Percentiles rank a stretch among this genome's conserved stretches.
These are phyloP conservation scores for Cordyceps tenuipes DNA, from an alignment of 2,329 filamentous ascomycete species.

Conservation along the genomic window DNA sequence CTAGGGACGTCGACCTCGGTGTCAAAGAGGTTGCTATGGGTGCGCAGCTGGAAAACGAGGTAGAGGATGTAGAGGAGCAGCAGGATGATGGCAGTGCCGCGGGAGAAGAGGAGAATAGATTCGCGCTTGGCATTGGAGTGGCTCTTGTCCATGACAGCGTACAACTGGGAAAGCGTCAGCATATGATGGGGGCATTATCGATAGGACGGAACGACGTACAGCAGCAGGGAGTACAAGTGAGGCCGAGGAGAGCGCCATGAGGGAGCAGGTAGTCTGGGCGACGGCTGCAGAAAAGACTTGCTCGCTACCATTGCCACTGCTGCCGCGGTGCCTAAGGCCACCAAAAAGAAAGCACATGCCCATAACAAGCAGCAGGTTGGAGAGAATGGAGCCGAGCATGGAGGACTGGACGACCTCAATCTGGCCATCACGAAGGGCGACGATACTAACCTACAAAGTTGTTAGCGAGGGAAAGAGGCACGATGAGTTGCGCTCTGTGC, in stretches of 20 bases:
- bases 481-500: background rate
- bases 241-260: conserved; percentile 69
- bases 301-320: conserved; percentile 51
- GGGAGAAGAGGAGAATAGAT: conserved; percentile 64
- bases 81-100: conserved; percentile 67
- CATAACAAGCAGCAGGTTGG: conserved; percentile 82
- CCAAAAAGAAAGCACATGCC: conserved; percentile 75
- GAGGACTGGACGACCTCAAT: conserved; percentile 96
- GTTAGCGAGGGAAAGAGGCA: conserved; percentile 12
- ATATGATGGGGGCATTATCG: background rate
- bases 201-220: conserved; percentile 26
- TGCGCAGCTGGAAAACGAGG: conserved; percentile 68
- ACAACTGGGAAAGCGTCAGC: conserved; percentile 38
- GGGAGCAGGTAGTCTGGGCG: conserved; percentile 66
- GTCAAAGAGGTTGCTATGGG: conserved; percentile 66
- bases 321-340: conserved; percentile 53
- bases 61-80: conserved; percentile 69
- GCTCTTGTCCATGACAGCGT: conserved; percentile 50
- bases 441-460: conserved; percentile 69
- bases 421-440: conserved; percentile 75
- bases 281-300: conserved; percentile 69
- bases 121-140: conserved; percentile 34
- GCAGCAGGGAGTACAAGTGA: conserved; percentile 73
- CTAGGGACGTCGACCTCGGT: conserved; percentile 16
- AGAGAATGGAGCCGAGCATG: conserved; percentile 93